Evolutionary conservation across 352 stramenopile genomes (phyloP).

Genomic region (Pythium brachiatum): DNA sequence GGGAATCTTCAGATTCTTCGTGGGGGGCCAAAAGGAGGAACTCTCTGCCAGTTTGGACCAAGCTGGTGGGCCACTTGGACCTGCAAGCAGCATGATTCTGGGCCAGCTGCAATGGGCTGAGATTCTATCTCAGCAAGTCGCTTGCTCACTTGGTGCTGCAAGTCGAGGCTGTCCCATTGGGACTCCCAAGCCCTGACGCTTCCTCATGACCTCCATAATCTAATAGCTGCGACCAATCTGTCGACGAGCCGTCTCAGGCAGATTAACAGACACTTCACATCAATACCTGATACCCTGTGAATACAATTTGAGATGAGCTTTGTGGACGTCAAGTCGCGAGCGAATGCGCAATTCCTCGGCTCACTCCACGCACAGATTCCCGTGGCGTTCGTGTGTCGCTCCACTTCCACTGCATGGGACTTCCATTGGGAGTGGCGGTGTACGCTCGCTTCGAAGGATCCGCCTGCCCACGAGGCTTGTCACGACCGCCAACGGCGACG

Average conservation of each 20-base stretch:
- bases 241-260: not conserved
- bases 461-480: not conserved
- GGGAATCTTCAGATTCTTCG: too few species aligned
- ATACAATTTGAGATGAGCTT: not conserved
- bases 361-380: not conserved
- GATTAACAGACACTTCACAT: not conserved
- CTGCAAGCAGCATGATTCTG: too few species aligned
- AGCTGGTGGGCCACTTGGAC: too few species aligned
- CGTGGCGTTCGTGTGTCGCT: not conserved
- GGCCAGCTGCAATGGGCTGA: too few species aligned
- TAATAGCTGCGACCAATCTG: not conserved
- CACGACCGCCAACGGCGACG: not conserved
- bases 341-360: not conserved
- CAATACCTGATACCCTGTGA: constrained; percentile 4
- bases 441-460: not conserved
- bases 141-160: not conserved
- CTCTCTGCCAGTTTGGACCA: too few species aligned
- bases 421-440: too few species aligned
- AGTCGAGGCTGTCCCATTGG: too few species aligned
- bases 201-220: not conserved
- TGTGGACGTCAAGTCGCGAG: not conserved
- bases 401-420: not conserved
- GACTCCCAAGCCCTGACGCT: not conserved
- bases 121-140: not conserved
- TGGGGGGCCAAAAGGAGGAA: too few species aligned